Evolutionary conservation across 371 early-diverging fungal species (phyloP), one percentile per base, ranked within the genome.

Genomic region (Lichtheimia hyalospora): DNA sequence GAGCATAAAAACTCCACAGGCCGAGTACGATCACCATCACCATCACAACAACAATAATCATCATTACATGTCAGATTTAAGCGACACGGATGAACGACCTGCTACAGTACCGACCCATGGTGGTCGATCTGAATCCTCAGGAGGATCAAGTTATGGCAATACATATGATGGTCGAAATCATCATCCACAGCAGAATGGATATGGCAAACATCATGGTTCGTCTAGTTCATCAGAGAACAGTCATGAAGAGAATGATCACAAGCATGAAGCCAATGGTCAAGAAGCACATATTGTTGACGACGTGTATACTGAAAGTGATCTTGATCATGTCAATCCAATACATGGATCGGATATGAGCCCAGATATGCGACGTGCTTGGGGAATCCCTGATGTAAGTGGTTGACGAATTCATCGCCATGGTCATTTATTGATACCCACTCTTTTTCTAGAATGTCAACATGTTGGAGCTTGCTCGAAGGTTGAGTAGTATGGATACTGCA

Each of bases 301-400:
- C 10, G 64, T 79, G 14, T 76, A 74, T 57, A 54, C 44, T 13
- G 71, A 74, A 59, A 63, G 63, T 21, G 80, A 79, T 59, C 8
- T 76, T 18, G 66, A 70, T 0, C 58, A 62, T 49, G 62, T 69
- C 0, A 59, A 74, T 46, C 66, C 70, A 2, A 69, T 75, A 23
- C 80, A 79, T 61, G 59, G 62, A 10, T 52, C 57, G 48, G n/a
- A 42, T 5, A 15, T 76, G 41, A 70, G 67, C 10, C 62, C 67
- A 8, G 49, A 60, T 14, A 50, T 68, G n/a, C 53, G 73, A 52
- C 50, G 42, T 12, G 71, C 69, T 5, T 79, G 80, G 80, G 76
- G 76, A 27, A 59, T 79, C 49, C 80, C 80, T 21, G 66, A 68
- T 57, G 74, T 73, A 67, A 57, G 14, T 28, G n/a, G 16, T 55